Evolutionary conservation across 345 rosid species (phyloP), one percentile per base, ranked within the genome.

Genomic region (Aquilaria yunnanensis): DNA sequence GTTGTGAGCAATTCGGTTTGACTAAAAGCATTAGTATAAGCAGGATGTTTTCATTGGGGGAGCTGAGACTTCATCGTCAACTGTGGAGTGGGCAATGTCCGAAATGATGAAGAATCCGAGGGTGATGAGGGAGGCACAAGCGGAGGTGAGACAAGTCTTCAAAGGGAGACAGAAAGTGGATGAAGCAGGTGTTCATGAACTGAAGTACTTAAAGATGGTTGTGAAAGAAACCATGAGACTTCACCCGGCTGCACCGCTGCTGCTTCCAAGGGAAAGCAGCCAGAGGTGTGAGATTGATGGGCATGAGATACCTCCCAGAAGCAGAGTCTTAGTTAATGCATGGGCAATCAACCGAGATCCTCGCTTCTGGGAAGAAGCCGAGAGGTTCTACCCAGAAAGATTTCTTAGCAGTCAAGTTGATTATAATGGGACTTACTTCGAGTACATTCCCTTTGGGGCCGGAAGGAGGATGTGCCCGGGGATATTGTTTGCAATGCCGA

Each of bases 381-480:
- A 65, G 16, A 65, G 10, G 13, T 65, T 65, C 6, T 32, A 32
- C 32, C 64, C 64, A 2, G 13, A 48, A 4, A 48, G 55, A 32
- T 61, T 61, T 9, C 11, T 4, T 0, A 37, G 14, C 0, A 61
- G 6, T 2, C 9, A 41, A 16, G 29, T 49, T 14, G 64, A 61
- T 32, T 61, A 2, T 1, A 37, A 3, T 3, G 64, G 64, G 8
- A 49, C 30, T 2, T 32, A 49, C 5, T 61, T 61, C 6, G 64
- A 61, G 9, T 56, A 12, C 6, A 56, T 56, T 11, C 60, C 60
- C 11, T 34, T 59, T 29, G 62, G 62, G 5, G 62, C 47, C 13
- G 64, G 64, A 32, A 61, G 47, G n/a, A 61, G 64, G 34, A 49
- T 61, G 10, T 43, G 62, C 30, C 62, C 50, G 8, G 62, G 64